Evolutionary conservation across 2,329 filamentous ascomycete genomes (phyloP).

Genomic region (Fusarium sp.): DNA sequence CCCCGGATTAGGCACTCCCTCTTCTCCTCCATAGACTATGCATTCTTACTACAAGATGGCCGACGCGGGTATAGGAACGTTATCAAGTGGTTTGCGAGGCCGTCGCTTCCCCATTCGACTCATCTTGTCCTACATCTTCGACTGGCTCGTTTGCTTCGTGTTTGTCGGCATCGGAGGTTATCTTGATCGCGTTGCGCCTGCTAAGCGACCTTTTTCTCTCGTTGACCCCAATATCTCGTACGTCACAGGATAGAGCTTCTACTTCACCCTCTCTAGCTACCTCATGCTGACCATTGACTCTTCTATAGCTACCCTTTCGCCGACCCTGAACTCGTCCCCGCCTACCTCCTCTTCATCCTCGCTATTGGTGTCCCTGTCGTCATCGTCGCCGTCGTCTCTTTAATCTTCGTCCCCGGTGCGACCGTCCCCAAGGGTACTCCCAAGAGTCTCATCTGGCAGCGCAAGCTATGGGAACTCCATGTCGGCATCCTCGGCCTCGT

Average conservation of each 20-base stretch:
- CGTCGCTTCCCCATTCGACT: slow-evolving; percentile 53
- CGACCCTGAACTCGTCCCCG: slow-evolving; percentile 79
- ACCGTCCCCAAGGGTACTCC: slow-evolving; percentile 76
- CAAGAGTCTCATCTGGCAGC: slow-evolving; percentile 77
- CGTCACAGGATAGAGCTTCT: slow-evolving; percentile 43
- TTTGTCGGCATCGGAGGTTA: slow-evolving; percentile 71
- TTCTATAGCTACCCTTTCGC: slow-evolving; percentile 76
- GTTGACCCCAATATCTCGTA: slow-evolving; percentile 82
- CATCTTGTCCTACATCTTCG: slow-evolving; percentile 78
- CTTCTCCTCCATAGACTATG: slow-evolving; percentile 31
- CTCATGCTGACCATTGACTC: slow-evolving; percentile 11
- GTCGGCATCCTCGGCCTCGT: slow-evolving; percentile 87
- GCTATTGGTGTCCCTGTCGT: slow-evolving; percentile 75
- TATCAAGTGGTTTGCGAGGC: slow-evolving; percentile 35
- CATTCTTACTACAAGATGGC: slow-evolving; percentile 49
- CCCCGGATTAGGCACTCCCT: slow-evolving; percentile 20
- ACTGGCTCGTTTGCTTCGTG: slow-evolving; percentile 79
- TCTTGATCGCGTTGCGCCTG: slow-evolving; percentile 74
- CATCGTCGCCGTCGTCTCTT: slow-evolving; percentile 77
- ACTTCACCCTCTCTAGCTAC: not conserved
- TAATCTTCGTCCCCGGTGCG: slow-evolving; percentile 80
- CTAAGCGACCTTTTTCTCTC: slow-evolving; percentile 79
- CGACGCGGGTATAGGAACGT: slow-evolving; percentile 41
- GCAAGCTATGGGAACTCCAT: slow-evolving; percentile 93
- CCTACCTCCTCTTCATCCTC: slow-evolving; percentile 75